Percentiles rank a stretch among this genome's conserved stretches.
These are phyloP conservation scores for Knoxia roxburghii DNA, from an alignment of 257 asterid species.

Conservation along the genomic window DNA sequence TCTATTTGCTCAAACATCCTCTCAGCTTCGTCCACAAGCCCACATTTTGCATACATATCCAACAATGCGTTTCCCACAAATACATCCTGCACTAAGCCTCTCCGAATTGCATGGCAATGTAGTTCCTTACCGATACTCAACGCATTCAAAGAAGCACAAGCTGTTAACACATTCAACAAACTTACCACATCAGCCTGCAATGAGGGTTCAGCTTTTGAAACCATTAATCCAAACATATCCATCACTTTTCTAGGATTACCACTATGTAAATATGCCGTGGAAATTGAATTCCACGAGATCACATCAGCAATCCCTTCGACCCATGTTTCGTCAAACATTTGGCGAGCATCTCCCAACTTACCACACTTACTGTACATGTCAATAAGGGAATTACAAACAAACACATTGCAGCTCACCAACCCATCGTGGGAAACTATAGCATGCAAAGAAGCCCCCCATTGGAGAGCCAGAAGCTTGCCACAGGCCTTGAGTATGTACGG, in stretches of 20 bases:
- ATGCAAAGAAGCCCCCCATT: slow-evolving; percentile 47
- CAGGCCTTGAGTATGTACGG: slow-evolving; percentile 70
- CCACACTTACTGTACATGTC: slow-evolving; percentile 80
- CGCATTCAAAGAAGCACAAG: slow-evolving; percentile 49
- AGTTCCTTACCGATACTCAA: slow-evolving; percentile 56
- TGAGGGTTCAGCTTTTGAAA: slow-evolving; percentile 21
- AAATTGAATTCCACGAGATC: slow-evolving; percentile 78
- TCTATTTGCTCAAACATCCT: slow-evolving; percentile 58
- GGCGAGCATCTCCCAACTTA: slow-evolving; percentile 33
- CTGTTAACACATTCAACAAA: slow-evolving; percentile 68
- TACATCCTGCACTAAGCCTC: slow-evolving; percentile 50
- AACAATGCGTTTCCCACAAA: slow-evolving; percentile 77
- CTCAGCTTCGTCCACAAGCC: slow-evolving; percentile 57
- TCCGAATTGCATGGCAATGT: slow-evolving; percentile 58
- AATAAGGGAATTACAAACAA: slow-evolving; percentile 62
- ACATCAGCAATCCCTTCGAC: slow-evolving; percentile 49
- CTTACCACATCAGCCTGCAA: slow-evolving; percentile 68
- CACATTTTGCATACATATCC: slow-evolving; percentile 88
- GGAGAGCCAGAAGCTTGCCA: slow-evolving; percentile 38
- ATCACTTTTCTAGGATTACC: slow-evolving; percentile 43
- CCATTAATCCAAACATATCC: slow-evolving; percentile 51
- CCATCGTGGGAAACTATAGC: slow-evolving; percentile 47
- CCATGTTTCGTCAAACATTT: slow-evolving; percentile 57
- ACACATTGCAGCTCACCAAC: slow-evolving; percentile 49
- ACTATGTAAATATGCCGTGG: slow-evolving; percentile 41